Evolutionary conservation across 208 protist genomes (phyloP).

Genomic region (Acanthamoeba sp.): DNA sequence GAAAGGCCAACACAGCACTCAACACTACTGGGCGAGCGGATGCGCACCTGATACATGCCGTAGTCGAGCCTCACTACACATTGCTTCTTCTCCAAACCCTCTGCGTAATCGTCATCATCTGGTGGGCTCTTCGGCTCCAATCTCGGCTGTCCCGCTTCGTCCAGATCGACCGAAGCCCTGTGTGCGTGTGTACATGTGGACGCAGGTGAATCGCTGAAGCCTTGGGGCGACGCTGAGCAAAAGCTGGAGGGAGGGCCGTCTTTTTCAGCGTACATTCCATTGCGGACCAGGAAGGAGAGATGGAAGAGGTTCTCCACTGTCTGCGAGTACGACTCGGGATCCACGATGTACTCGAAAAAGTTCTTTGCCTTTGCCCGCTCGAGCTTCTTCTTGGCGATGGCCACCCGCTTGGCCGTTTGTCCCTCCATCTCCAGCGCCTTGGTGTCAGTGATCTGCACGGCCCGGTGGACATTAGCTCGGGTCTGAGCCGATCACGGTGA

Average conservation of each 20-base stretch:
- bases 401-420: conserved; percentile 53
- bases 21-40: not conserved
- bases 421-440: conserved; percentile 59
- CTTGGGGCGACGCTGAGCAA: not conserved
- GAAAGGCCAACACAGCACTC: not conserved
- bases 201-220: not conserved
- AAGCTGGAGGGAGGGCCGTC: no score
- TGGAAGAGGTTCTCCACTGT: conserved; percentile 70
- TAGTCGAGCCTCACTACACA: conserved; percentile 61
- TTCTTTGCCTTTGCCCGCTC: not conserved
- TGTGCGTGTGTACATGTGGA: not conserved
- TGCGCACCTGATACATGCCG: conserved; percentile 30
- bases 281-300: conserved; percentile 56
- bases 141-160: not conserved
- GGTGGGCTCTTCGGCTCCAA: conserved; percentile 41
- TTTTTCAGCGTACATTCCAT: conserved; percentile 52
- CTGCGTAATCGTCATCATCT: conserved; percentile 34
- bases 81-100: conserved; percentile 46
- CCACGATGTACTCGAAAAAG: conserved; percentile 59
- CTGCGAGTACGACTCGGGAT: conserved; percentile 60
- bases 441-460: conserved; percentile 58
- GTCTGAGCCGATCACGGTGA: no score
- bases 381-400: conserved; percentile 21
- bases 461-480: no score
- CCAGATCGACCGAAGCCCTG: not conserved